Evolutionary conservation across 352 stramenopile genomes (phyloP), one percentile per base, ranked within the genome.

Genomic region (Phytopythium oedochilum): DNA sequence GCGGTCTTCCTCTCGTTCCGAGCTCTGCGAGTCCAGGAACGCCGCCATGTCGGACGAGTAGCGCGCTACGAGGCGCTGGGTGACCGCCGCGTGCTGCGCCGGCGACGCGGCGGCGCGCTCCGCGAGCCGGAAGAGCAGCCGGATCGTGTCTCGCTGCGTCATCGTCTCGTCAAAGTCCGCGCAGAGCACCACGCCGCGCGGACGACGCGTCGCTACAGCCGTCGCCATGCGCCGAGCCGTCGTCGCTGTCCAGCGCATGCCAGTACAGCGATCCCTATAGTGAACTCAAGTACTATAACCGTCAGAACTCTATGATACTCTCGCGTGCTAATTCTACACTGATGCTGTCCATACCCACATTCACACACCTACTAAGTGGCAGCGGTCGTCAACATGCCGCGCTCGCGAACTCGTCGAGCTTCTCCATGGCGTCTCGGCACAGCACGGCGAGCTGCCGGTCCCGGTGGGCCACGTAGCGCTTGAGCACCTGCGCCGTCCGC

Each of bases 161-260:
- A 89, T 72, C 28, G 79, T 92, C 60, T 89, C 63, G 49, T 92
- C 83, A 61, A 92, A 92, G 55, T 92, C 83, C 4, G 63, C 59
- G 45, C 80, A 90, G n/a, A 53, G 31, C 20, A 43, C 31, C 12
- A 53, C 46, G n/a, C 31, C n/a, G n/a, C n/a, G n/a, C n/a, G n/a
- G n/a, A n/a, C n/a, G n/a, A n/a, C n/a, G n/a, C n/a, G 29, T 5
- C 29, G 10, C 29, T 5, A 34, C 29, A 43, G 36, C 10, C n/a
- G 36, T 43, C 36, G 36, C 15, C 36, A 43, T 43, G 15, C 5
- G 5, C 10, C 29, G 29, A 34, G 29, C 29, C n/a, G n/a, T n/a
- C n/a, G n/a, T n/a, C n/a, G n/a, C n/a, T n/a, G n/a, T n/a, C n/a
- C n/a, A n/a, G n/a, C n/a, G n/a, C n/a, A n/a, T n/a, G n/a, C n/a